Percentiles rank a stretch among this genome's conserved stretches.
Conservation (phyloP, 2,329 filamentous ascomycete genomes). For the Tolypocladium pustulatum region DNA sequence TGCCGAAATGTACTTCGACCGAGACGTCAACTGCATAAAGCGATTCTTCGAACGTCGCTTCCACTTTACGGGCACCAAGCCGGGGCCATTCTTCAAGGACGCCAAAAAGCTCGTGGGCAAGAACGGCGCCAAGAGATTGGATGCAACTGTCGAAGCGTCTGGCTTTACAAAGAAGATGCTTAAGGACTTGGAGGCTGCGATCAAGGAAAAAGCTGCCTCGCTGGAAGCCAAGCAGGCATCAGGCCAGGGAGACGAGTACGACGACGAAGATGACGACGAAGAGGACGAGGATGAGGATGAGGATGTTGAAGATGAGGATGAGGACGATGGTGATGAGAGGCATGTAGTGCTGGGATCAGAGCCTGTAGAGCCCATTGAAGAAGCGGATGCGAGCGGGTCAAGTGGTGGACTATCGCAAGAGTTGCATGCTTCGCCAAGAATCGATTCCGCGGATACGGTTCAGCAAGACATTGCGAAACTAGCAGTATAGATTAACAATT, state of each 20-base stretch:
- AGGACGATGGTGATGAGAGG: constrained; percentile 4
- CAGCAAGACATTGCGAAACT: constrained; percentile 19
- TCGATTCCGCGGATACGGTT: constrained; percentile 4
- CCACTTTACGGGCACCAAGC: constrained; percentile 70
- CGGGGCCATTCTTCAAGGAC: constrained; percentile 77
- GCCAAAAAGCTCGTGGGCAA: constrained; percentile 64
- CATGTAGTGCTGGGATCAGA: not conserved
- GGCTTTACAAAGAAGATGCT: constrained; percentile 97
- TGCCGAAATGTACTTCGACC: constrained; percentile 94
- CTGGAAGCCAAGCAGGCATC: constrained; percentile 22
- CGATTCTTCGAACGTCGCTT: constrained; percentile 86
- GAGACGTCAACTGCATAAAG: constrained; percentile 92
- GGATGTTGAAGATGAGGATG: constrained; percentile 12
- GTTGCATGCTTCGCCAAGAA: not conserved
- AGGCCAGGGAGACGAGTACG: constrained; percentile 13
- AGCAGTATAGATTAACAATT: constrained; percentile 11
- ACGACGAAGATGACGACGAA: constrained; percentile 17
- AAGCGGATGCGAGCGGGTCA: not conserved
- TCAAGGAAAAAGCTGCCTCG: constrained; percentile 60
- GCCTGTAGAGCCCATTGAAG: not conserved
- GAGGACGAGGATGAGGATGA: constrained; percentile 17
- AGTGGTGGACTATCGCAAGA: not conserved
- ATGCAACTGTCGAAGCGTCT: constrained; percentile 82
- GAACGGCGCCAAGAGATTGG: constrained; percentile 59
- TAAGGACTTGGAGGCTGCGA: constrained; percentile 84